These are phyloP conservation scores for Helminthosporium solani DNA, from an alignment of 2,329 filamentous ascomycete genomes.

Conservation along the genomic window DNA sequence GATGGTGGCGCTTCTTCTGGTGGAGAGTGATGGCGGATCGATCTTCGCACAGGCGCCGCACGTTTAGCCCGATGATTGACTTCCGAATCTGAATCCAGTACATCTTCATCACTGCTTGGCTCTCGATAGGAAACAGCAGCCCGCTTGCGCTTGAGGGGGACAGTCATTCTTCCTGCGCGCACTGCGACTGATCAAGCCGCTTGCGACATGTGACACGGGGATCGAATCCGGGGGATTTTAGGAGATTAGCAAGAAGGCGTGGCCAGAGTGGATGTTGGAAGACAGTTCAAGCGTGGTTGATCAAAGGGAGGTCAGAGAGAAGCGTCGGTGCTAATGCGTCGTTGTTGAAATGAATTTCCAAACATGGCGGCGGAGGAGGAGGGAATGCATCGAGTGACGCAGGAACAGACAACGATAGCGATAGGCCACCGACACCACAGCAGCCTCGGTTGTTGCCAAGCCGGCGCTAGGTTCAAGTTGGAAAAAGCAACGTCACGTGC, in stretches of 20 bases:
- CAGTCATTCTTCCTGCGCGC: background rate
- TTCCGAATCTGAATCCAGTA: conserved; percentile 22
- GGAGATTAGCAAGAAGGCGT: background rate
- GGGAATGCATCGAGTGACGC: background rate
- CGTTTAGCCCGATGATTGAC: conserved; percentile 14
- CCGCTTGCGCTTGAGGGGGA: conserved; percentile 38
- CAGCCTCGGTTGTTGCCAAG: background rate
- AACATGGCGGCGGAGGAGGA: background rate
- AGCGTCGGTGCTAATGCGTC: background rate
- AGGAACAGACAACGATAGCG: background rate
- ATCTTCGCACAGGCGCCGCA: conserved; percentile 24
- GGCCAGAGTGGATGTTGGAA: background rate
- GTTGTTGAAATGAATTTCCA: background rate
- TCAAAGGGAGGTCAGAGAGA: background rate
- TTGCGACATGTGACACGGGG: background rate
- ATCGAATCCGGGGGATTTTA: no score
- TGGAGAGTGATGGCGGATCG: conserved; percentile 27
- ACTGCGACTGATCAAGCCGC: background rate
- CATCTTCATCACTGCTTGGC: conserved; percentile 36
- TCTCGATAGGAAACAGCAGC: conserved; percentile 40
- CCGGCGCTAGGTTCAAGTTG: background rate
- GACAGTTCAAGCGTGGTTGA: conserved; percentile 2
- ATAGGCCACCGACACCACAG: background rate
- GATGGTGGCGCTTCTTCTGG: conserved; percentile 13
- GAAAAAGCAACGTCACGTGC: background rate